These are phyloP conservation scores for Mycena latifolia DNA, from an alignment of 768 basidiomycete species.

Conservation along the genomic window DNA sequence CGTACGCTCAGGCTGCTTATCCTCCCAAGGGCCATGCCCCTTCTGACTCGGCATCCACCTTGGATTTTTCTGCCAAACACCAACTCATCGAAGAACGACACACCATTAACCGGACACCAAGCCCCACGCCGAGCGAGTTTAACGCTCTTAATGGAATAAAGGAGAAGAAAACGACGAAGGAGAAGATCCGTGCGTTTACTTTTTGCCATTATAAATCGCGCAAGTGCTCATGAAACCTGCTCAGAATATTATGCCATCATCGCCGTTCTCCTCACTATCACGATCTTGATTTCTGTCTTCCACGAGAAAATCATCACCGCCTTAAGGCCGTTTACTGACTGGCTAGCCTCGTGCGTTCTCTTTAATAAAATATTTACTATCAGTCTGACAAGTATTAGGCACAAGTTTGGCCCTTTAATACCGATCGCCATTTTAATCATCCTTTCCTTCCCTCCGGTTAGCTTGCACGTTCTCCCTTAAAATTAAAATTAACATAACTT, in stretches of 20 bases:
- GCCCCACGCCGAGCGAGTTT: conserved; percentile 18
- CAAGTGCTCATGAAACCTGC: neutral
- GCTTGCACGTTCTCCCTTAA: neutral
- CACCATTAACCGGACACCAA: conserved; percentile 17
- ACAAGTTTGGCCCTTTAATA: conserved; percentile 9
- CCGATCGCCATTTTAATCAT: conserved; percentile 17
- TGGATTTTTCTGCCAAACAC: neutral
- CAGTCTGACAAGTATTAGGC: neutral
- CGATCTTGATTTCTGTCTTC: conserved; percentile 55
- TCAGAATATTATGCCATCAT: conserved; percentile 43
- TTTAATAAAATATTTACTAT: neutral
- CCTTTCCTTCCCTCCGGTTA: conserved; percentile 26
- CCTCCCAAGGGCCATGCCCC: neutral
- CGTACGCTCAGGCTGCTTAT: conserved; percentile 12
- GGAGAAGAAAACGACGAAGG: conserved; percentile 16
- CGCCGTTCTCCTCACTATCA: conserved; percentile 47
- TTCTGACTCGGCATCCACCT: conserved; percentile 5
- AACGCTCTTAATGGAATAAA: conserved; percentile 23
- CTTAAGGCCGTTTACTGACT: conserved; percentile 61
- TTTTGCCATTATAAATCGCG: neutral
- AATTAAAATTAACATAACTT: neutral
- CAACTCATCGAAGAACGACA: neutral
- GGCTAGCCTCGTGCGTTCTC: conserved; percentile 48
- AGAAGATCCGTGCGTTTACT: conserved; percentile 28
- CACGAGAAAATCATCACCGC: conserved; percentile 62